phyloP scores from a whole-genome alignment of 305 asterid genomes.

The Solanum hybrid region DNA sequence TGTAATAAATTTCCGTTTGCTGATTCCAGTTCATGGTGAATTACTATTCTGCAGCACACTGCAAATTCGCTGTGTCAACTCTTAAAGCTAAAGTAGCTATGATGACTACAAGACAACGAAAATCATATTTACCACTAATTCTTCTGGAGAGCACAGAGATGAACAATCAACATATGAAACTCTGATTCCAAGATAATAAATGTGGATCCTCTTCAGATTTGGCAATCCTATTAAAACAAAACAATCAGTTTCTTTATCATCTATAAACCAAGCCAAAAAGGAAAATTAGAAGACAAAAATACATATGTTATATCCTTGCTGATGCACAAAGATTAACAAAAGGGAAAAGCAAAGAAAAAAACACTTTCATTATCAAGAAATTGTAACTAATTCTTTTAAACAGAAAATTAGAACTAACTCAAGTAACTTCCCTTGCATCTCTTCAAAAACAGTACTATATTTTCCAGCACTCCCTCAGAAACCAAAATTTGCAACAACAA shows the following conservation, averaged over 20 bases:
- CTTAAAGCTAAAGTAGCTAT: neutral
- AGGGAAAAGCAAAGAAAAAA: neutral
- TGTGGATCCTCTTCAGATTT: constrained; percentile 6
- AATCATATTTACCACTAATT: neutral
- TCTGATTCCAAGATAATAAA: neutral
- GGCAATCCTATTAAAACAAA: constrained; percentile 5
- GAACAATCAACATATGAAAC: neutral
- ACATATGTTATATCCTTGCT: neutral
- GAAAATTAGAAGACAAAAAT: neutral
- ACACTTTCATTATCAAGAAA: neutral
- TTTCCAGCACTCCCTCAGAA: neutral
- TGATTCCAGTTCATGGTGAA: constrained; percentile 71
- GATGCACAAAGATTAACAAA: neutral
- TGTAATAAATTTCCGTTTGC: constrained; percentile 52
- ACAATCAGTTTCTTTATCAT: neutral
- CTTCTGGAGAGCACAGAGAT: constrained; percentile 4
- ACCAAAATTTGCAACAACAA: neutral
- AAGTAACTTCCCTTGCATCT: neutral
- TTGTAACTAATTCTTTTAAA: neutral
- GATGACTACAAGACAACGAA: neutral
- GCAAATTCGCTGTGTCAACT: neutral
- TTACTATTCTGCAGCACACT: constrained; percentile 11
- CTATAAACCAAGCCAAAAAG: neutral
- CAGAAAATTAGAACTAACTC: neutral
- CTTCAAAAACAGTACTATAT: neutral